These are phyloP conservation scores for Candida ipomoeae DNA, from an alignment of 805 yeast genomes.

Conservation along the genomic window DNA sequence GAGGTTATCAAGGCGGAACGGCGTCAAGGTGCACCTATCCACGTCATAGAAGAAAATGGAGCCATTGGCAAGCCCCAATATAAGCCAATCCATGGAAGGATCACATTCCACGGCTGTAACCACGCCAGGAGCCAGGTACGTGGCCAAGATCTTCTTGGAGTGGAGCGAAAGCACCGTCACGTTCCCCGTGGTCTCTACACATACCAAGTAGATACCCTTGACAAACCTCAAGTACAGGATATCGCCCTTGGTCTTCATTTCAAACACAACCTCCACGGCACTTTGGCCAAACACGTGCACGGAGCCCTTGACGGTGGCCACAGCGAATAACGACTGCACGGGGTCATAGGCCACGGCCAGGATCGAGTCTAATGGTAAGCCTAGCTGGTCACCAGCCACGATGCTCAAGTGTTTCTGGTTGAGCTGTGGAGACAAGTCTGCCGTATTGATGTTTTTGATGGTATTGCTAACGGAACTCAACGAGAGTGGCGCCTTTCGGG, in stretches of 20 bases:
- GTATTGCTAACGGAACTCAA: slow-evolving; percentile 40
- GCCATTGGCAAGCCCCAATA: slow-evolving; percentile 79
- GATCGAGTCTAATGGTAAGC: slow-evolving; percentile 53
- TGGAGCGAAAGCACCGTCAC: slow-evolving; percentile 69
- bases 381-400: slow-evolving; percentile 29
- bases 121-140: slow-evolving; percentile 58
- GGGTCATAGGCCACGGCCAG: slow-evolving; percentile 78
- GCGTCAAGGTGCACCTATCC: slow-evolving; percentile 67
- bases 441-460: slow-evolving; percentile 29
- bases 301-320: slow-evolving; percentile 66
- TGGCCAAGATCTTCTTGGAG: slow-evolving; percentile 55
- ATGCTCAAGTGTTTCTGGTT: slow-evolving; percentile 28
- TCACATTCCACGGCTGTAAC: slow-evolving; percentile 73
- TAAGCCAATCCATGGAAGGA: slow-evolving; percentile 84
- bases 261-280: slow-evolving; percentile 67
- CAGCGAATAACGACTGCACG: slow-evolving; percentile 78
- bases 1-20: slow-evolving; percentile 62
- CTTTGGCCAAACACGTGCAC: slow-evolving; percentile 82
- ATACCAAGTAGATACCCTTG: slow-evolving; percentile 77
- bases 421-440: slow-evolving; percentile 33
- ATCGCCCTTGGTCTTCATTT: slow-evolving; percentile 45
- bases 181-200: slow-evolving; percentile 56
- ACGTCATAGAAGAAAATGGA: slow-evolving; percentile 68
- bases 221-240: slow-evolving; percentile 61
- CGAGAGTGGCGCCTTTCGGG: slow-evolving; percentile 40